These are phyloP conservation scores for Stephania japonica DNA, from an alignment of 164 flowering plant species.

Conservation along the genomic window DNA sequence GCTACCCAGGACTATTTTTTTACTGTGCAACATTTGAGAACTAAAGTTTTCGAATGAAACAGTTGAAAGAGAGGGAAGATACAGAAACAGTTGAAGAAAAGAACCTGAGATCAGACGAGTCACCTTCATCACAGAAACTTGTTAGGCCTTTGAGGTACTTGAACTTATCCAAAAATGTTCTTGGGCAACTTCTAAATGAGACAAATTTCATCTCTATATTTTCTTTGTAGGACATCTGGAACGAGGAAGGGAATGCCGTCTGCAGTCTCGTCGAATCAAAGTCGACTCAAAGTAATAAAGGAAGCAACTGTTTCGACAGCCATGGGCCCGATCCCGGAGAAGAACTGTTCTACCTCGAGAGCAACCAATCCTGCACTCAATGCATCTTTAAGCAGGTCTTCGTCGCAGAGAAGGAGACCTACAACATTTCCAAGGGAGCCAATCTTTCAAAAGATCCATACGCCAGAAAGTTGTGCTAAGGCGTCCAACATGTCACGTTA, in stretches of 20 bases:
- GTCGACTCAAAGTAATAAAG: constrained; percentile 29
- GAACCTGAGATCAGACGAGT: not conserved
- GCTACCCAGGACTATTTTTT: not conserved
- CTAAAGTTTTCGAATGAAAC: not conserved
- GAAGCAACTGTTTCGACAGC: constrained; percentile 24
- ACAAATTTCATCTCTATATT: not conserved
- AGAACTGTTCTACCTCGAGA: not conserved
- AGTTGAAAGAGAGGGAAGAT: not conserved
- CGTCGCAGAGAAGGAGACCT: constrained; percentile 34
- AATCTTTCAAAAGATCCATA: constrained; percentile 42
- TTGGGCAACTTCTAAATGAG: not conserved
- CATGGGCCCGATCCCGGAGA: constrained; percentile 13
- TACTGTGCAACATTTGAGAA: not conserved
- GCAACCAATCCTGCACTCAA: not conserved
- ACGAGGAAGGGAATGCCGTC: constrained; percentile 22
- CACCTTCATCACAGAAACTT: not conserved
- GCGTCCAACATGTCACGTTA: constrained; percentile 14
- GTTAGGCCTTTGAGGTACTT: not conserved
- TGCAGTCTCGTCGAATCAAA: constrained; percentile 10
- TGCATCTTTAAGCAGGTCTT: constrained; percentile 18
- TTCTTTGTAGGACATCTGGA: constrained; percentile 21
- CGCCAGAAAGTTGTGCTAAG: constrained; percentile 52
- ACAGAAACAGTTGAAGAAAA: not conserved
- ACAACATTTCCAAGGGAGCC: constrained; percentile 67
- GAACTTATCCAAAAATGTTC: not conserved